Percentiles rank a stretch among this genome's conserved stretches.
Evolutionary conservation across 495 filamentous ascomycete genomes (phyloP).

Genomic region (Trichoderma gamsii): DNA sequence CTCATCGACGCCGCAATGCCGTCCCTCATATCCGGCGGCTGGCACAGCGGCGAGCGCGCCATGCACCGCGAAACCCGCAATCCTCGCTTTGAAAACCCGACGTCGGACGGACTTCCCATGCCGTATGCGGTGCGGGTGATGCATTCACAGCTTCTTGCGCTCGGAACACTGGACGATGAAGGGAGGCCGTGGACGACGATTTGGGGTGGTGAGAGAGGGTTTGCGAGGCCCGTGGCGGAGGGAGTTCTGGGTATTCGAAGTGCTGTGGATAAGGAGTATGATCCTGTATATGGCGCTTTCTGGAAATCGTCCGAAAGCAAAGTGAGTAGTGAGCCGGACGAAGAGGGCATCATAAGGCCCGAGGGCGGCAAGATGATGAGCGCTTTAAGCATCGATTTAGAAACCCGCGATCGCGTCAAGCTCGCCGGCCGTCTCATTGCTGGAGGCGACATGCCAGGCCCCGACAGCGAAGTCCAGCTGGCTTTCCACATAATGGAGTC

Average conservation of each 20-base stretch:
- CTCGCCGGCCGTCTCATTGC: conserved; percentile 57
- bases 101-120: conserved; percentile 47
- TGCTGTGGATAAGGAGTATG: conserved; percentile 50
- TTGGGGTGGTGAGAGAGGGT: conserved; percentile 65
- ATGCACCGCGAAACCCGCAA: conserved; percentile 30
- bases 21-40: background rate
- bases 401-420: conserved; percentile 60
- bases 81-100: conserved; percentile 52
- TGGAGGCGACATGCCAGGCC: conserved; percentile 39
- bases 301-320: conserved; percentile 21
- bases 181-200: conserved; percentile 67
- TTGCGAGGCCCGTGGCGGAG: conserved; percentile 51
- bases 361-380: conserved; percentile 43
- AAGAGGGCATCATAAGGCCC: conserved; percentile 28
- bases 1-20: conserved; percentile 14
- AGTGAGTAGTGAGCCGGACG: conserved; percentile 23
- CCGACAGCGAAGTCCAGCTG: conserved; percentile 54
- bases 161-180: conserved; percentile 60
- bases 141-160: conserved; percentile 56
- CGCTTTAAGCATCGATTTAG: conserved; percentile 61
- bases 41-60: conserved; percentile 18
- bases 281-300: conserved; percentile 59
- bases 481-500: conserved; percentile 60
- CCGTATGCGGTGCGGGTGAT: conserved; percentile 49
- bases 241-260: conserved; percentile 55